phyloP scores from a whole-genome alignment of 352 stramenopile species.

The Peronospora farinosa region DNA sequence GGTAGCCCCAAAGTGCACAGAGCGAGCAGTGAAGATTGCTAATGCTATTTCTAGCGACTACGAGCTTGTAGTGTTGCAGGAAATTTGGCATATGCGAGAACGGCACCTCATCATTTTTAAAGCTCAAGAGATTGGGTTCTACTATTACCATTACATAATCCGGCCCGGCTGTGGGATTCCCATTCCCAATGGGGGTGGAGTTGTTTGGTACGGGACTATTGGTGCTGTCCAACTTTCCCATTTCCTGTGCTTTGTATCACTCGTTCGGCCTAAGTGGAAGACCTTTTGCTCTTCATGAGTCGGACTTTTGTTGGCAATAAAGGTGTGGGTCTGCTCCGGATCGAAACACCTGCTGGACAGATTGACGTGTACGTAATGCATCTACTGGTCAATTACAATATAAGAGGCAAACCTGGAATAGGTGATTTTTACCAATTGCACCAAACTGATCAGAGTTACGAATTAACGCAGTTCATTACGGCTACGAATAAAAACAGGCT shows the following conservation, averaged over 20 bases:
- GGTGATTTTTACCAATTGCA: conserved; percentile 67
- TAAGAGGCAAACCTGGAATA: conserved; percentile 52
- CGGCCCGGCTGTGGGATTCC: conserved; percentile 57
- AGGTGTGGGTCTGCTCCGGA: conserved; percentile 53
- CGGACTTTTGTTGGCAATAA: conserved; percentile 81
- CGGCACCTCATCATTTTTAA: conserved; percentile 62
- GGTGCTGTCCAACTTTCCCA: conserved; percentile 65
- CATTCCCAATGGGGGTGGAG: conserved; percentile 58
- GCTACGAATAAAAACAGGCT: conserved; percentile 51
- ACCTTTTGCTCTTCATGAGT: conserved; percentile 67
- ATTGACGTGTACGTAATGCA: conserved; percentile 79
- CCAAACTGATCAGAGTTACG: conserved; percentile 58
- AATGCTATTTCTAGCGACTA: conserved; percentile 57
- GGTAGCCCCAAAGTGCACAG: conserved; percentile 56
- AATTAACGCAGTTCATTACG: conserved; percentile 65
- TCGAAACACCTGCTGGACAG: conserved; percentile 51
- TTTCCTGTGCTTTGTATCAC: conserved; percentile 58
- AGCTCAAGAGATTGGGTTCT: conserved; percentile 49
- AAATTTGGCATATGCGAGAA: conserved; percentile 79
- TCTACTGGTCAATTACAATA: conserved; percentile 75
- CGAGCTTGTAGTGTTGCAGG: conserved; percentile 78
- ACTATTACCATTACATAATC: conserved; percentile 21
- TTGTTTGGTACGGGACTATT: conserved; percentile 74
- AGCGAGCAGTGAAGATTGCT: conserved; percentile 60
- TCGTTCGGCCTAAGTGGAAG: conserved; percentile 71